Evolutionary conservation across 169 alveolate species (phyloP), one percentile per base, ranked within the genome.

Genomic region (Ichthyophthirius multifiliis): DNA sequence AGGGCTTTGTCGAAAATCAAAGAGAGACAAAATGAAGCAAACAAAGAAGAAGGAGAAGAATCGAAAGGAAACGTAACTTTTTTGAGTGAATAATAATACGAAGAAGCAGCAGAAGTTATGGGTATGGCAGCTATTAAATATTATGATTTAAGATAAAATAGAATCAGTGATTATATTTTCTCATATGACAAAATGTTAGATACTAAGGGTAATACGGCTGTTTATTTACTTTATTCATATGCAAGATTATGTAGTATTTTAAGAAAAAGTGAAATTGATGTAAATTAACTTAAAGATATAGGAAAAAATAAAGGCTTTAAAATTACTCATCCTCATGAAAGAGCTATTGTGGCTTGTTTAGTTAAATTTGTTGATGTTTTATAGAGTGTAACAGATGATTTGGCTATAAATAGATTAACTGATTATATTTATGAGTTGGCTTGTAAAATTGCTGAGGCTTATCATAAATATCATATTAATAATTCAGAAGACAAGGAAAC

Each of bases 101-200:
- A 95, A 30, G 45, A 83, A 39, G 94, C 97, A 63, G 97, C 98
- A 37, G 98, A 97, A 85, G 94, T 85, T 31, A 91, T 99, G 47
- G 99, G 99, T 31, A 94, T 95, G 76, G 98, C 99, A 10, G 99
- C 99, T 16, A 96, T 99, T 55, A 98, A 98, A 90, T 99, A 99
- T 88, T 99, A 94, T 89, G 99, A 99, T 77, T 86, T 99, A 34
- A 97, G 77, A 35, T 67, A 98, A 82, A 97, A 97, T 87, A 90
- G 99, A 64, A 88, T 93, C 37, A 93, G 98, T 63, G 97, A 97
- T 76, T 99, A 99, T 83, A 95, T 90, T 84, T 99, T 98, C 91
- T 95, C 98, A 62, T 98, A 94, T 77, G 99, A 99, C 87, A 92
- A 92, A 90, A 98, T 99, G 99, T 95, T 99, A 67, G 99, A 97